Evolutionary conservation across 495 filamentous ascomycete species (phyloP), one percentile per base, ranked within the genome.

Genomic region (Penicillium alfredii): DNA sequence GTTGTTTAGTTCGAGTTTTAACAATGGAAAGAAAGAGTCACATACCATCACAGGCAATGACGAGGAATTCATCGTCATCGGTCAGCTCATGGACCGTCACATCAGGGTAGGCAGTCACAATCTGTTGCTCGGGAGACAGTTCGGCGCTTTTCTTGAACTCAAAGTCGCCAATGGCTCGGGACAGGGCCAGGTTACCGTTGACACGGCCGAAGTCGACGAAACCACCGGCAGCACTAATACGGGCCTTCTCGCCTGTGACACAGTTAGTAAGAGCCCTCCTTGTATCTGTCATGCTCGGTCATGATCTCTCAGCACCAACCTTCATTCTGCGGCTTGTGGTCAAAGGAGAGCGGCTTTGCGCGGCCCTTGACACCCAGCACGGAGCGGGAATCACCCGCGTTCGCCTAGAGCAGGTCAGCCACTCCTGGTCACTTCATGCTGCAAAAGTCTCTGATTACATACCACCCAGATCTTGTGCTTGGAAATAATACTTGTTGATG

Each of bases 121-220:
- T 96, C 60, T 98, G 92, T 57, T 94, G 84, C 55, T 98, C 93
- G 19, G 93, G 92, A 7, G 89, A 80, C 28, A 98, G 78, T 47
- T 95, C 88, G 41, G 89, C 84, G 61, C 90, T 94, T 74, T 96
- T 97, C 77, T 98, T 98, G 75, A 98, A 98, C 61, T 98, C 92
- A 55, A 98, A 98, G 66, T 98, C 92, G 45, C 92, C 92, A 54
- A 98, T 96, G 45, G 92, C 92, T 56, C 92, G 82, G 31, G 93
- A 97, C 24, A 98, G 73, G n/a, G 92, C 92, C 31, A 98, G 79
- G 58, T 98, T 98, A 49, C 92, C 92, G 59, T 98, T 98, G 45
- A 98, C 92, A 55, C 92, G 84, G 32, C 89, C 92, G 53, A 97
- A 98, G 65, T 98, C 92, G 49, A 98, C 92, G 55, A 98, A 98